A percentile compares a stretch with the other conserved stretches of the same genome.
Conservation (phyloP, 805 yeast genomes). For the Saturnispora ahearnii region DNA sequence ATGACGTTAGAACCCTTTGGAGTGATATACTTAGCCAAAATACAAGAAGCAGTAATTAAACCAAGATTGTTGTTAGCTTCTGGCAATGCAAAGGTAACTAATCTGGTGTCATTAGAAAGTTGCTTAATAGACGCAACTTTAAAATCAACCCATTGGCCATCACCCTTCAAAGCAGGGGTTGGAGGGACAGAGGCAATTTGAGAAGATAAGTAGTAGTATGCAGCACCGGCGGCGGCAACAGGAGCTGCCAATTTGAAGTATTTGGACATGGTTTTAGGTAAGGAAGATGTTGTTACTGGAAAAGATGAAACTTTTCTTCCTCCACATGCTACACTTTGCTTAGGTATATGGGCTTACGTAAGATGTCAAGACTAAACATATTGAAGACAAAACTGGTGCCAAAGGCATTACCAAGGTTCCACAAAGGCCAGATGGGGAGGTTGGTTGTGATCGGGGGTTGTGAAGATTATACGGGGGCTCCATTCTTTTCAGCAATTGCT, state of each 20-base stretch:
- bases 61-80: slow-evolving; percentile 63
- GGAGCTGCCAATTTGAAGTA: slow-evolving; percentile 17
- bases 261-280: slow-evolving; percentile 6
- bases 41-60: slow-evolving; percentile 65
- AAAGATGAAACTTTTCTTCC: neutral
- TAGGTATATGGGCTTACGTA: neutral
- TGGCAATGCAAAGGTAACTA: slow-evolving; percentile 63
- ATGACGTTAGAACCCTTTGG: slow-evolving; percentile 80
- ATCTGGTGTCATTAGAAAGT: slow-evolving; percentile 55
- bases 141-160: slow-evolving; percentile 64
- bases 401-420: slow-evolving; percentile 59
- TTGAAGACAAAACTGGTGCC: slow-evolving; percentile 56
- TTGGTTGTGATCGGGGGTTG: slow-evolving; percentile 88
- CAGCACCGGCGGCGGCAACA: slow-evolving; percentile 34
- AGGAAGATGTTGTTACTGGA: neutral
- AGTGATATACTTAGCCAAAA: slow-evolving; percentile 74
- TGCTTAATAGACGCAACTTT: slow-evolving; percentile 40
- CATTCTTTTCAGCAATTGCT: slow-evolving; percentile 81
- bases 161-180: slow-evolving; percentile 46
- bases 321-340: neutral
- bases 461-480: slow-evolving; percentile 96
- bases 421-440: slow-evolving; percentile 89
- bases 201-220: slow-evolving; percentile 26
- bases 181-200: slow-evolving; percentile 21
- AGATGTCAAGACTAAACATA: slow-evolving; percentile 12